Evolutionary conservation across 2,329 filamentous ascomycete genomes (phyloP), one percentile per base, ranked within the genome.

Genomic region (Albifimbria verrucaria): DNA sequence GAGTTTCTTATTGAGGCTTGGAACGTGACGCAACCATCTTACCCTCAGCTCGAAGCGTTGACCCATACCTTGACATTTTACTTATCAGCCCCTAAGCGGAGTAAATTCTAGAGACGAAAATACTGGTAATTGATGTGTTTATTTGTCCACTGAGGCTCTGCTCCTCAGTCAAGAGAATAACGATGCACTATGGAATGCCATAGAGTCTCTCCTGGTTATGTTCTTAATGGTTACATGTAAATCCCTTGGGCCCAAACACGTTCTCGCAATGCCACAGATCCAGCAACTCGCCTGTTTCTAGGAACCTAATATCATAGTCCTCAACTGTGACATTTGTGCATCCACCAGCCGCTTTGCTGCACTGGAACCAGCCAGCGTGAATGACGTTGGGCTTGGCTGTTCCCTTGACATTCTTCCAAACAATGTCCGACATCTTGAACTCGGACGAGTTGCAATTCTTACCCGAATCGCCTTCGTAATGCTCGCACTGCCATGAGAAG

Each of bases 401-500:
- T n/a, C 68, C 68, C 24, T 45, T 57, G 21, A 71, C 58, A 12
- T 56, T 54, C 5, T 53, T 57, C 60, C 64, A 70, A 2, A 59
- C 57, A 4, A 71, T 48, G 41, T 68, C 51, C 20, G 52, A 55
- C 41, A 72, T 61, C 55, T 62, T 62, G 50, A 69, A 70, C 50
- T 59, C 56, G 49, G 64, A 67, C 22, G 65, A 65, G 57, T 71
- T 61, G 57, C 69, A 72, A 52, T 68, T 63, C 55, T 68, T 59
- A 25, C 68, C 68, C 2, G 60, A 60, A 50, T 60, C 62, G 39
- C 68, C 68, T 11, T 65, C 65, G 54, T 67, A 70, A 42, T 69
- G 62, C 55, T 71, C 68, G 52, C 69, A 72, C 55, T 70, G 68
- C 59, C 65, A 68, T 10, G 66, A 58, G 53, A 67, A 70, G 23